Base-by-base conservation (phyloP, 176 grass and related monocot genomes). In the Aegilops speltoides region DNA sequence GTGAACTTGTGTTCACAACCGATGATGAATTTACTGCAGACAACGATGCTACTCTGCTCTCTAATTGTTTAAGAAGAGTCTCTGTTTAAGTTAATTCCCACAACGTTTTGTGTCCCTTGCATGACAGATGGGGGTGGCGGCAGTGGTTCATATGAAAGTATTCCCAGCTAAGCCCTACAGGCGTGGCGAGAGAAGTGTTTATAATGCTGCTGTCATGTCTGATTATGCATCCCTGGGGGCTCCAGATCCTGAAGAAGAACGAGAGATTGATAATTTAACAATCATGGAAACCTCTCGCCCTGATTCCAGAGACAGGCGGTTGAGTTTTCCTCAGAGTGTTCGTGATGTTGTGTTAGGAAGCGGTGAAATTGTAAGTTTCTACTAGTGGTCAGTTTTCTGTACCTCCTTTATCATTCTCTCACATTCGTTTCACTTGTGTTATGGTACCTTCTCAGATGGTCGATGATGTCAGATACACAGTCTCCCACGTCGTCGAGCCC, bases 381-480 rank as follows among this genome's bases (percentile, higher is more conserved):
- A 29, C 52, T 74, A 70, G 45, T 69, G 13, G 9, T 48, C 25
- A 85, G n/a, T 52, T 79, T 26, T 82, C 65, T 78, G 28, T 60
- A n/a, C 81, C 40, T 36, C 31, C 26, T 67, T 52, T 85, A 68
- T 65, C 45, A 2, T 82, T 23, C 31, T 31, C 29, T 43, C 56
- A 23, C 36, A 34, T 32, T 43, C 48, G 4, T 74, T 31, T 57
- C 9, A 73, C 70, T 60, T 76, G 43, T 78, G 79, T 74, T 34
- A 62, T 52, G 81, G 25, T 46, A 43, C 37, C 56, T 79, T 73
- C 85, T 86, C 90, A 99, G 97, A 90, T 99, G 92, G 97, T 84
- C 73, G 97, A 99, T 89, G 97, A 99, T 83, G 97, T 99, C 65
- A 99, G 87, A 84, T 99, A 88, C 81, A 99, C 94, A n/a, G 92